Evolutionary conservation across 345 rosid genomes (phyloP).

Genomic region (Psidium friedrichsthalianum): DNA sequence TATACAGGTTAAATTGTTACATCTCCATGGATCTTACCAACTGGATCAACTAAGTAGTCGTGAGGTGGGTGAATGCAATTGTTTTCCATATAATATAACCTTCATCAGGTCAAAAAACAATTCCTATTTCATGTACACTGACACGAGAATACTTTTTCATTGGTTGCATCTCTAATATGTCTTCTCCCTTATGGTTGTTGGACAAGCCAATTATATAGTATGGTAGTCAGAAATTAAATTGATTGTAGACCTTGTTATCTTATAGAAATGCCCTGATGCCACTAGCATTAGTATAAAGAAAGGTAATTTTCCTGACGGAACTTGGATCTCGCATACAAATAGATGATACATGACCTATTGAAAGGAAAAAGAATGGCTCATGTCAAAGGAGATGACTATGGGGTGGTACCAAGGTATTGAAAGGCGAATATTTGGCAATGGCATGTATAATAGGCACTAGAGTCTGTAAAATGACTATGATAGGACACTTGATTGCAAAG

Average conservation of each 20-base stretch:
- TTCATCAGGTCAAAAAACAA: neutral
- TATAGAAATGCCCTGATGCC: neutral
- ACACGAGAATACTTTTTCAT: neutral
- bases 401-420: neutral
- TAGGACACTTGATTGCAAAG: neutral
- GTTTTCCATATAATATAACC: neutral
- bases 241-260: neutral
- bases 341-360: neutral
- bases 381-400: neutral
- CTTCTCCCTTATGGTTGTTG: neutral
- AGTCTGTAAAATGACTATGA: neutral
- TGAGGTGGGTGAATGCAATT: conserved; percentile 51
- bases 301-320: neutral
- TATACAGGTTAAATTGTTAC: conserved; percentile 72
- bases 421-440: neutral
- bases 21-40: conserved; percentile 84
- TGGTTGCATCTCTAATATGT: neutral
- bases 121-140: neutral
- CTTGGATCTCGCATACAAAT: neutral
- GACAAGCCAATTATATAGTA: neutral
- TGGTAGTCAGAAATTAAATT: neutral
- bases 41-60: conserved; percentile 80
- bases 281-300: neutral
- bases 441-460: neutral
- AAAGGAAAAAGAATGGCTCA: neutral